Evolutionary conservation across 805 yeast species (phyloP).

Genomic region (Candida awuae): DNA sequence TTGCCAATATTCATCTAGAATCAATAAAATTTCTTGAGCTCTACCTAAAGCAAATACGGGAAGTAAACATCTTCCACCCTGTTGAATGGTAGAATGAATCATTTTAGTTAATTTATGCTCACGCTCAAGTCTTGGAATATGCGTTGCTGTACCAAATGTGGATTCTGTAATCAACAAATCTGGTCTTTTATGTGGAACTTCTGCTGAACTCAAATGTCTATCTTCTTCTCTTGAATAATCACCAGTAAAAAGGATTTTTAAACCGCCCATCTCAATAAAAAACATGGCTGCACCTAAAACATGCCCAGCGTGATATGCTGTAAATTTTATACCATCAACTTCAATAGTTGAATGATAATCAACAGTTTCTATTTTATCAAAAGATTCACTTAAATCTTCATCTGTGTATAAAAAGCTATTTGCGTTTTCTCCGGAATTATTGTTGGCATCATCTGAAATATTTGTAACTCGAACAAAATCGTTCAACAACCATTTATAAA

Average conservation of each 20-base stretch:
- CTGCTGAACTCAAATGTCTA: conserved; percentile 91
- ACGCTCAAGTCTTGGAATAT: conserved; percentile 80
- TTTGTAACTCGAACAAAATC: conserved; percentile 91
- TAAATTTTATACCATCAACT: conserved; percentile 87
- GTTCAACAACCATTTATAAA: conserved; percentile 87
- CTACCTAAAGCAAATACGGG: conserved; percentile 97
- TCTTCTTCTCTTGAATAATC: conserved; percentile 95
- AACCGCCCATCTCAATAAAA: conserved; percentile 88
- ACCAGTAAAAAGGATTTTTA: conserved; percentile 85
- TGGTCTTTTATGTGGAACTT: conserved; percentile 80
- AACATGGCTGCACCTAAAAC: conserved; percentile 98
- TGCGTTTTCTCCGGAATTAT: conserved; percentile 36
- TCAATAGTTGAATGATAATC: conserved; percentile 95
- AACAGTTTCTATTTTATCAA: conserved; percentile 84
- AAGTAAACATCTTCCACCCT: conserved; percentile 85
- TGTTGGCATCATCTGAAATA: conserved; percentile 37
- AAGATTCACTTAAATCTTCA: conserved; percentile 80
- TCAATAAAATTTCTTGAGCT: conserved; percentile 87
- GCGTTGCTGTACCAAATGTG: conserved; percentile 96
- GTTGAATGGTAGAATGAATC: conserved; percentile 73
- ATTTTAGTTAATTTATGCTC: conserved; percentile 74
- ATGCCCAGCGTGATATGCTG: conserved; percentile 99
- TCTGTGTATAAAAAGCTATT: conserved; percentile 62
- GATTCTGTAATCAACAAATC: conserved; percentile 90
- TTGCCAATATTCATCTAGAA: conserved; percentile 93